Evolutionary conservation across 2,329 filamentous ascomycete genomes (phyloP), one percentile per base, ranked within the genome.

Genomic region (Fusarium illudens): DNA sequence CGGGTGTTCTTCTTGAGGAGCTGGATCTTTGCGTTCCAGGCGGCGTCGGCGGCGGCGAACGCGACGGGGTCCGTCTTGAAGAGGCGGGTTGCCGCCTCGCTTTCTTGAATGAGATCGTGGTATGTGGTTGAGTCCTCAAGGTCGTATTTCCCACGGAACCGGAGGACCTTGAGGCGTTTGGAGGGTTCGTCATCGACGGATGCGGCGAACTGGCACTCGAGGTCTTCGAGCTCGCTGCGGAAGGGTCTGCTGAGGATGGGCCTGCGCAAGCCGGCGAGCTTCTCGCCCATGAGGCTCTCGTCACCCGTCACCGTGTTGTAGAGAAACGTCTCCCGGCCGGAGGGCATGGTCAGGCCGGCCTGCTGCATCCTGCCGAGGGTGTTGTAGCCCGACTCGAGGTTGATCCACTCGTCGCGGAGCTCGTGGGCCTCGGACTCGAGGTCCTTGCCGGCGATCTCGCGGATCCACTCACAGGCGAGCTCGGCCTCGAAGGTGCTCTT

Each of bases 401-500:
- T 83, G 22, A 89, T 78, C 71, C 73, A 76, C 27, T 78, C 76
- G 55, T 87, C 85, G 36, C 86, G 83, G 17, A 80, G 73, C 37
- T 77, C 65, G 13, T 60, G 75, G n/a, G 67, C 71, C 39, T 75
- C 67, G 10, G 68, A 60, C 37, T 76, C 64, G 22, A 72, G 59
- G 25, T 84, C 79, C 15, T 75, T 66, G 8, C 81, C 79, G 17
- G 84, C 87, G 10, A 94, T 78, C 73, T 92, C 86, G 37, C 83
- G 81, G 4, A 90, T 78, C 71, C 84, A 86, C 5, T 89, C 84
- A 55, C 85, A 86, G n/a, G 83, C 76, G 4, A 91, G 78, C 68
- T 93, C 89, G 2, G 86, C 82, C 54, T 90, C 83, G 5, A 92
- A 75, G 5, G 86, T 83, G 20, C 83, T 76, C 46, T 88, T 89